phyloP scores from a whole-genome alignment of 1,284 basidiomycete genomes.

The Cutaneotrichosporon cavernicola region DNA sequence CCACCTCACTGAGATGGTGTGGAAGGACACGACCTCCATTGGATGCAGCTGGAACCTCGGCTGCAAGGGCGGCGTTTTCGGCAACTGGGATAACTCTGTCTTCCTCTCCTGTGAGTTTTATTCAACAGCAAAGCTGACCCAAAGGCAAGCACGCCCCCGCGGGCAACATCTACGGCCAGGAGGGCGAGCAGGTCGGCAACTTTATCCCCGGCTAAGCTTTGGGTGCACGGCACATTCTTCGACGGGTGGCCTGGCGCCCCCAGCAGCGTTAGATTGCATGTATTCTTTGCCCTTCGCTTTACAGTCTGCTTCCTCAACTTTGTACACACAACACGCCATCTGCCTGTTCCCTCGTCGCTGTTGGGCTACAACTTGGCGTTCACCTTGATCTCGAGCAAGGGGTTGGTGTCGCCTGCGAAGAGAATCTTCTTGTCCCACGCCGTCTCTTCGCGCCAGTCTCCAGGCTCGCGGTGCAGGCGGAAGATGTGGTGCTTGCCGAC shows the following conservation, averaged over 20 bases:
- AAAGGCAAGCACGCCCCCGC: background rate
- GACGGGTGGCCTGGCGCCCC: background rate
- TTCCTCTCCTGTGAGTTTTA: background rate
- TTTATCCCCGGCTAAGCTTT: background rate
- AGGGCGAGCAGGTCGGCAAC: background rate
- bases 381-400: background rate
- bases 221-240: background rate
- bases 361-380: constrained; percentile 15
- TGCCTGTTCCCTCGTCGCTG: background rate
- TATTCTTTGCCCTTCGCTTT: background rate
- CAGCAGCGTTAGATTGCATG: constrained; percentile 2
- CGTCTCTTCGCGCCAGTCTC: constrained; percentile 16
- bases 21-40: constrained; percentile 41
- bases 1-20: constrained; percentile 50
- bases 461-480: constrained; percentile 5
- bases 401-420: constrained; percentile 20
- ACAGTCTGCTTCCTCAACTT: background rate
- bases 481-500: constrained; percentile 6
- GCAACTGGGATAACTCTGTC: background rate
- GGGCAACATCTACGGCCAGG: background rate
- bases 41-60: constrained; percentile 35
- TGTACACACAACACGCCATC: background rate
- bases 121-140: background rate
- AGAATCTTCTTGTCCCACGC: constrained; percentile 22
- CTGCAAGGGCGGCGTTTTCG: background rate